Evolutionary conservation across 2,329 filamentous ascomycete genomes (phyloP), one percentile per base, ranked within the genome.

Genomic region (Mollisia scopiformis): DNA sequence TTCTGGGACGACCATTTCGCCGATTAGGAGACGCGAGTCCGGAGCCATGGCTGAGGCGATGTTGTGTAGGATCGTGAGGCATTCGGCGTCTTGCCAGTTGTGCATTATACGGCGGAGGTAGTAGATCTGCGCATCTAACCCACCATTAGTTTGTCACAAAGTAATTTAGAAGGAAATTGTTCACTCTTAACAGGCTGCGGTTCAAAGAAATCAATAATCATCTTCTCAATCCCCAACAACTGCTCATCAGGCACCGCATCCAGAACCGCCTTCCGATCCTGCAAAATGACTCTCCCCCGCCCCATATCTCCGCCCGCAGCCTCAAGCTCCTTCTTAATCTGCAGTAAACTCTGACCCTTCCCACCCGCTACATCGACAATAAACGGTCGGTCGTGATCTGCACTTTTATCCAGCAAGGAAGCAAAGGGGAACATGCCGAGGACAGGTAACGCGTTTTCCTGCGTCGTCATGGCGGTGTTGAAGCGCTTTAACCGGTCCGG

Each of bases 1-100:
- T 6, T 66, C 68, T 21, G 69, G 73, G 13, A 77, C 66, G 11
- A 78, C 61, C 30, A 71, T 71, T 68, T 80, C 72, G 41, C 77
- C 72, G 3, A 71, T 66, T 7, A 71, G 49, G 30, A 71, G 55
- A 16, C 58, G 61, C 7, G 60, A 66, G 21, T 66, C 61, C 7
- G 64, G 50, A 10, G 41, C 54, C 69, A 69, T 67, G 7, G 67
- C 68, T 25, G 49, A 55, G 6, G 66, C 63, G n/a, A 67, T 68
- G 16, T 66, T 62, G 25, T 63, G 37, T n/a, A 69, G 59, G 30
- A 70, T 70, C 13, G 30, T 53, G 2, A 41, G 41, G 30, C 57
- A 57, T 23, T 63, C 49, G 6, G 50, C 53, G 33, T 69, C 62
- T 59, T 66, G 62, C 59, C 64, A 69, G 33, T 70, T 69, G 31